phyloP scores from a whole-genome alignment of 768 basidiomycete genomes.

The Kwoniella europaea region DNA sequence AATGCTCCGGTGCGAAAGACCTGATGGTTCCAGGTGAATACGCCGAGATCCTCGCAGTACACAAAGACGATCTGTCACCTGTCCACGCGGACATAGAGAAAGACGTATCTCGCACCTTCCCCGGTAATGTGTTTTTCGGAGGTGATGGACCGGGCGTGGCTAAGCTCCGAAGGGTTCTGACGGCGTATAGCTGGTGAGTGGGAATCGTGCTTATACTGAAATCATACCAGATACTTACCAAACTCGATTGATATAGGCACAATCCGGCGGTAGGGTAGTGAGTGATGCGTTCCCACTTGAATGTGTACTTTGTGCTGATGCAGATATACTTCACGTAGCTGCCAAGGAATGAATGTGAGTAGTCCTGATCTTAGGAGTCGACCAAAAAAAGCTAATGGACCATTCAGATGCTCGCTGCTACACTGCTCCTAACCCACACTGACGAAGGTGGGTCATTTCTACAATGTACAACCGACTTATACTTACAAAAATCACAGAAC shows the following conservation, averaged over 20 bases:
- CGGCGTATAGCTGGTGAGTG: constrained; percentile 66
- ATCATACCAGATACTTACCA: neutral
- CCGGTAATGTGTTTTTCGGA: constrained; percentile 95
- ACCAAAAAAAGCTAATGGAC: neutral
- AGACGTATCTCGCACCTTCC: constrained; percentile 83
- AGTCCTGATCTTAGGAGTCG: neutral
- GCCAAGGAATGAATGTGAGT: constrained; percentile 50
- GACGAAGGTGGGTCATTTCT: constrained; percentile 66
- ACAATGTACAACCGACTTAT: neutral
- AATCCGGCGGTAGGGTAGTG: constrained; percentile 93
- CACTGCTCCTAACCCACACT: constrained; percentile 85
- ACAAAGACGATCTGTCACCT: constrained; percentile 54
- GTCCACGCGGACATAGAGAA: constrained; percentile 84
- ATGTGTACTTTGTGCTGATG: neutral
- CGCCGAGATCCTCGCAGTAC: constrained; percentile 71
- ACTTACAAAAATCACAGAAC: constrained; percentile 63
- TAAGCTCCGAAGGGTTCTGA: constrained; percentile 85
- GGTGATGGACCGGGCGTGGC: constrained; percentile 93
- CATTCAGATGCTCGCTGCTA: constrained; percentile 92
- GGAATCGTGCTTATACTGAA: neutral
- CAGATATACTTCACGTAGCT: constrained; percentile 61
- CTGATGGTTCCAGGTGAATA: constrained; percentile 91
- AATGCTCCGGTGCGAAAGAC: constrained; percentile 91
- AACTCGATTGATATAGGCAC: constrained; percentile 64
- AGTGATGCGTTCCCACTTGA: neutral